Evolutionary conservation across 176 grass and related monocot species (phyloP).

Genomic region (Tillandsia leiboldiana): DNA sequence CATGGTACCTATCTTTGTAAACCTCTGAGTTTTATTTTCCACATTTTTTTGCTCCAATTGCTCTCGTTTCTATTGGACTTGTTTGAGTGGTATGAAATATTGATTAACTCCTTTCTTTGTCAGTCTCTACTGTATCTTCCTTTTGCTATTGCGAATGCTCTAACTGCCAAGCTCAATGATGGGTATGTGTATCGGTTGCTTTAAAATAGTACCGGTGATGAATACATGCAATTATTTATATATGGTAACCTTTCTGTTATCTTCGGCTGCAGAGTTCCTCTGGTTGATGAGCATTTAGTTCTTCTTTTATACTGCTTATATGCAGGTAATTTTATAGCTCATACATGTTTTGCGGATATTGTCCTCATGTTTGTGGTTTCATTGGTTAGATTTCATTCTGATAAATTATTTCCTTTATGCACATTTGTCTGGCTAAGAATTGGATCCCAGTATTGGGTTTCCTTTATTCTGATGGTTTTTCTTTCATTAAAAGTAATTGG

Average conservation of each 20-base stretch:
- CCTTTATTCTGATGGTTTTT: too few relatives aligned
- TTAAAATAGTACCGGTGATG: not conserved
- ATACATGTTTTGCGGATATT: too few relatives aligned
- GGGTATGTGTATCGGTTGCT: constrained; percentile 38
- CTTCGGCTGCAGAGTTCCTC: constrained; percentile 42
- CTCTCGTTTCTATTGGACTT: not conserved
- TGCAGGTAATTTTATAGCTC: constrained; percentile 35
- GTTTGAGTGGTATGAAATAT: constrained; percentile 14
- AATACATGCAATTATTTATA: constrained; percentile 11
- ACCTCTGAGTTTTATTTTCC: constrained; percentile 12
- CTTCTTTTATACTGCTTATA: constrained; percentile 59
- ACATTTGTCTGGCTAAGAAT: too few relatives aligned
- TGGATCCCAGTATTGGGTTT: too few relatives aligned
- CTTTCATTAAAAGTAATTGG: too few relatives aligned
- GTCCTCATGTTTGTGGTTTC: too few relatives aligned
- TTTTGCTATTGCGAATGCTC: constrained; percentile 84
- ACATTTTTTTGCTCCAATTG: not conserved
- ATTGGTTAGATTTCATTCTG: too few relatives aligned
- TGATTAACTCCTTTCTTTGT: constrained; percentile 3
- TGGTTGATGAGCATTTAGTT: constrained; percentile 70
- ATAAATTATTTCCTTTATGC: too few relatives aligned
- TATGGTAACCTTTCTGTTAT: constrained; percentile 8
- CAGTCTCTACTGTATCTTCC: constrained; percentile 86
- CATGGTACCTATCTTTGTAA: constrained; percentile 39
- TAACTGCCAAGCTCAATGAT: constrained; percentile 70